Base-by-base conservation (phyloP, 2,329 filamentous ascomycete genomes). In the Cadophora malorum region DNA sequence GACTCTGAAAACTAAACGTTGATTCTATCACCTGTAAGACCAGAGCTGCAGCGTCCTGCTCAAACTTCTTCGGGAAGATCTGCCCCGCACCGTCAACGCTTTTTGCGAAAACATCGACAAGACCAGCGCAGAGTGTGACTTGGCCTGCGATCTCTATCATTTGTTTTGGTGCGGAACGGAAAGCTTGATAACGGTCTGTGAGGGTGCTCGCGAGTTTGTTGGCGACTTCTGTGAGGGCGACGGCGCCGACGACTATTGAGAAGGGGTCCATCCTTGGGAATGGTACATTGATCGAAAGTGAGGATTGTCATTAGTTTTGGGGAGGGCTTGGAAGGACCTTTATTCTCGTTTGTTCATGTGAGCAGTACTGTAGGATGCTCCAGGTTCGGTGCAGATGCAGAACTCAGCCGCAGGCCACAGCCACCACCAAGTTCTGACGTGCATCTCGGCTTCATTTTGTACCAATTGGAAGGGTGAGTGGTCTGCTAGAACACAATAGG, bases 61-160 rank as follows among this genome's bases (percentile, higher is more conserved):
- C 45, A 28, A 69, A 70, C 16, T 60, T 59, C 33, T 55, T 59
- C 6, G 68, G 68, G 28, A 67, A 68, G 6, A 25, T 31, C 16
- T 59, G 50, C 10, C 59, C 63, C 4, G 65, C 25, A 1, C 63
- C 63, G 62, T 70, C 68, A 7, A 70, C 59, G 41, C 68, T 67
- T 28, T 65, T 65, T 3, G 65, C 63, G 35, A 70, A 70, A 14
- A 70, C 68, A 47, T 70, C 66, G 1, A 67, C 66, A 14, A 70
- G 53, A 16, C 68, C 68, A 45, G 65, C 66, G 56, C 62, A 65
- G 10, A 70, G 33, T 10, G 63, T 70, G 3, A 70, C 28, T n/a
- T 70, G 65, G 19, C 66, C 60, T 9, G 68, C 68, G 21, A 70
- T 66, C 53, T 70, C 68, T 9, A 63, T 45, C 68, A 70, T 67